A percentile compares a stretch with the other conserved stretches of the same genome.
Evolutionary conservation across 2,329 filamentous ascomycete species (phyloP).

Genomic region (Aspergillus sojae): DNA sequence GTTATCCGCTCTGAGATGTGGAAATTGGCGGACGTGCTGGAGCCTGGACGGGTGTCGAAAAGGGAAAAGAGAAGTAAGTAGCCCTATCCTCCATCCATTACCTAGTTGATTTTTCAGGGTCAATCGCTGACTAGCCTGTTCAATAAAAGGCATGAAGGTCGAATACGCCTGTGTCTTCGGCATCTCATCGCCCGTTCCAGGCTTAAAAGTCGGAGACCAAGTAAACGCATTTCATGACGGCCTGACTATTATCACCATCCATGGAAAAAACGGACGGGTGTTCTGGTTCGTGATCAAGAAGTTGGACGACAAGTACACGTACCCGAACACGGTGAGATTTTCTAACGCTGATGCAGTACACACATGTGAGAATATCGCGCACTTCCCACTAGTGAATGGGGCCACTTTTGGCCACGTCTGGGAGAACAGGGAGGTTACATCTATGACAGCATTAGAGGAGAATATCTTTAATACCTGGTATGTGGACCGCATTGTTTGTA

Average conservation of each 20-base stretch:
- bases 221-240: constrained; percentile 9
- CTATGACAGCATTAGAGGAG: constrained; percentile 13
- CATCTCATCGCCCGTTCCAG: constrained; percentile 8
- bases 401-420: neutral
- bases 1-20: constrained; percentile 9
- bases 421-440: neutral
- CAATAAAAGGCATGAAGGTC: constrained; percentile 7
- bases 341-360: neutral
- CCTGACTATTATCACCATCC: constrained; percentile 4
- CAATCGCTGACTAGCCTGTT: too few species aligned
- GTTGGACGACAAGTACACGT: constrained; percentile 8
- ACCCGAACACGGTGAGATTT: constrained; percentile 1
- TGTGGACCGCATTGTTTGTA: constrained; percentile 8
- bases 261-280: constrained; percentile 10
- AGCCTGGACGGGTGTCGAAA: neutral
- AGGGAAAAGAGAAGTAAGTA: neutral
- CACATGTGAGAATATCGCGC: neutral
- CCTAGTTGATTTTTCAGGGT: too few species aligned
- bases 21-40: neutral
- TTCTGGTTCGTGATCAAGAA: constrained; percentile 17
- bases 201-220: constrained; percentile 7
- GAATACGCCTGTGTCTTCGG: constrained; percentile 21
- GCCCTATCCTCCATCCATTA: too few species aligned
- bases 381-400: neutral
- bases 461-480: constrained; percentile 8